Conservation (phyloP, 2,329 filamentous ascomycete species). For the Cercospora berteroae region DNA sequence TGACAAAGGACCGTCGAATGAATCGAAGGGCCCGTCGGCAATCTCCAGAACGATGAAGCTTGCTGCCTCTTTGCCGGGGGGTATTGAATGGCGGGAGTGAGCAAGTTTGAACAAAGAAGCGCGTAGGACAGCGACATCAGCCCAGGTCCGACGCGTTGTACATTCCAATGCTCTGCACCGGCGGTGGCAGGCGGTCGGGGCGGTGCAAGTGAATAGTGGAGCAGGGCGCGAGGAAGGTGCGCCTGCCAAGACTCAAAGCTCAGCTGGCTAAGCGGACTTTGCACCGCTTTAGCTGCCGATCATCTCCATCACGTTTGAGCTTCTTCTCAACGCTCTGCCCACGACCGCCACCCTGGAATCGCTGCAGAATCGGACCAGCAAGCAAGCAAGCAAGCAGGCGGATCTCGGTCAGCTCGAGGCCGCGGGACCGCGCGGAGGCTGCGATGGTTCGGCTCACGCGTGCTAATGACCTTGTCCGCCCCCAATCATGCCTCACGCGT, state of each 20-base stretch:
- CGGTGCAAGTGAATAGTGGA: too few species aligned
- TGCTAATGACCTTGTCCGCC: neutral
- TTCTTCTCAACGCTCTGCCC: neutral
- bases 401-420: neutral
- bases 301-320: neutral
- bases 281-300: neutral
- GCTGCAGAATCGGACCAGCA: neutral
- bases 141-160: neutral
- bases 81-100: neutral
- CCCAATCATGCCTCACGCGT: neutral
- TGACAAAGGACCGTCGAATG: constrained; percentile 10
- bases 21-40: neutral
- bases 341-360: neutral
- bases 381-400: neutral
- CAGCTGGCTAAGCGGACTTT: too few species aligned
- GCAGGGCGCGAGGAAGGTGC: too few species aligned
- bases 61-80: neutral
- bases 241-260: too few species aligned
- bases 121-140: constrained; percentile 1
- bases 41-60: too few species aligned
- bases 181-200: neutral
- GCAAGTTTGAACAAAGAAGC: neutral
- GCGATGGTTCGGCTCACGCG: too few species aligned
- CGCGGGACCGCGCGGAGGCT: constrained; percentile 1
- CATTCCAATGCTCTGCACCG: too few species aligned